Evolutionary conservation across 768 basidiomycete genomes (phyloP).

Genomic region (Phlebiopsis flavidoalba): DNA sequence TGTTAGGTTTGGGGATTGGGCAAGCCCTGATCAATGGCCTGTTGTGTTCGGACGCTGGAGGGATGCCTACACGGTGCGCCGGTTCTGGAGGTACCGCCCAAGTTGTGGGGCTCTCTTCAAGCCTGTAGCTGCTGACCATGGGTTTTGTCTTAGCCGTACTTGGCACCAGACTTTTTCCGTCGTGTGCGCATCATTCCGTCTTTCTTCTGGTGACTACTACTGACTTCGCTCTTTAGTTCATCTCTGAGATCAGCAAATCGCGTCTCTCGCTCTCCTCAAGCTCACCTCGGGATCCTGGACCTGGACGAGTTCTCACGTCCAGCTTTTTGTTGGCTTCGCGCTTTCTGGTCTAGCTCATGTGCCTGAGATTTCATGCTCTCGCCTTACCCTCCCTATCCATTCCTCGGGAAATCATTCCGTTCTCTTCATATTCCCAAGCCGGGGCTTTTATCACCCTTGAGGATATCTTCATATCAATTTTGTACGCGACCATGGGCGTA

Average conservation of each 20-base stretch:
- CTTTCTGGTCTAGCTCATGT: conserved; percentile 14
- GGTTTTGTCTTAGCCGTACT: conserved; percentile 4
- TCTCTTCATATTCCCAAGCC: no score
- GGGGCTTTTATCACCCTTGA: no score
- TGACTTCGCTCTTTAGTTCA: conserved; percentile 4
- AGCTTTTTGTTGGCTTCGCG: conserved; percentile 17
- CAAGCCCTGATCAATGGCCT: no score
- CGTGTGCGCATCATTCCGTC: conserved; percentile 4
- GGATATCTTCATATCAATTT: no score
- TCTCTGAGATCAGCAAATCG: conserved; percentile 10
- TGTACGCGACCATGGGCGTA: no score
- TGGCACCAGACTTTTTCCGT: conserved; percentile 18
- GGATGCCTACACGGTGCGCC: conserved; percentile 18
- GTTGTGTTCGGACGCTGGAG: conserved; percentile 11
- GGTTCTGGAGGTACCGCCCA: conserved; percentile 19
- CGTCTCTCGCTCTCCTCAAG: conserved; percentile 4
- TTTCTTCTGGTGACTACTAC: not conserved
- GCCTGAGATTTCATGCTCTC: conserved; percentile 15
- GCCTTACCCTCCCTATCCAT: not conserved
- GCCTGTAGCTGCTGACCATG: no score
- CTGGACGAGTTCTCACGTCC: conserved; percentile 12
- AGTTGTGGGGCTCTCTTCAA: no score
- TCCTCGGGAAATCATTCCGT: no score
- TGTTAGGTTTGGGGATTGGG: no score
- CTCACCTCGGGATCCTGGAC: conserved; percentile 10